Evolutionary conservation across 164 flowering plant species (phyloP).

Genomic region (Platanus orientalis): DNA sequence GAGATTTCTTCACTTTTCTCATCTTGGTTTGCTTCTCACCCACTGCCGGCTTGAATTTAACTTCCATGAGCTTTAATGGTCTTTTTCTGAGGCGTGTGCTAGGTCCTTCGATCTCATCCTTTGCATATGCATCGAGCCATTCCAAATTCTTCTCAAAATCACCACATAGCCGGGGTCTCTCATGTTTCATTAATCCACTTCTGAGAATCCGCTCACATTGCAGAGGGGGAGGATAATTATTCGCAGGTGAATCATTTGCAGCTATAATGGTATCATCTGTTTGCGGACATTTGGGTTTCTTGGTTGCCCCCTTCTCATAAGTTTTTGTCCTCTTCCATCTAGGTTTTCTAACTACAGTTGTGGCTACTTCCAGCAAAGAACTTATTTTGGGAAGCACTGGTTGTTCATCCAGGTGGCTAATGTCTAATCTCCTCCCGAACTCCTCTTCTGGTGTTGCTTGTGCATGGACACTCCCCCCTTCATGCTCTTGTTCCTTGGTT

Average conservation of each 20-base stretch:
- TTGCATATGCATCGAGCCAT: slow-evolving; percentile 21
- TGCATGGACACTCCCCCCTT: slow-evolving; percentile 11
- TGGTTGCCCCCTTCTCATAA: slow-evolving; percentile 23
- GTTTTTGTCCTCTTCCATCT: slow-evolving; percentile 48
- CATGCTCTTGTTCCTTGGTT: slow-evolving; percentile 30
- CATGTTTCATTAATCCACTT: slow-evolving; percentile 30
- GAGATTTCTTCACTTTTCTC: slow-evolving; percentile 36
- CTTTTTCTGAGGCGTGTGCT: slow-evolving; percentile 75
- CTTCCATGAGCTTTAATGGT: slow-evolving; percentile 29
- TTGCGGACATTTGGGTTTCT: slow-evolving; percentile 33
- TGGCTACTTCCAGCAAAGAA: slow-evolving; percentile 7
- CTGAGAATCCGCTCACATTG: slow-evolving; percentile 20
- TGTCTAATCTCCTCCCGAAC: slow-evolving; percentile 27
- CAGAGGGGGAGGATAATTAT: slow-evolving; percentile 8
- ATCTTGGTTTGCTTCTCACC: slow-evolving; percentile 31
- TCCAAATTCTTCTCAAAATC: slow-evolving; percentile 13
- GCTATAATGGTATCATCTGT: slow-evolving; percentile 12
- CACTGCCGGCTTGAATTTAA: slow-evolving; percentile 24
- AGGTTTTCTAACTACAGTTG: slow-evolving; percentile 25
- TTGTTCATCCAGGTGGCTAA: slow-evolving; percentile 14
- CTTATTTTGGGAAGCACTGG: not conserved
- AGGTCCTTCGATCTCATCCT: slow-evolving; percentile 61
- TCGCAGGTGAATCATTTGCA: slow-evolving; percentile 29
- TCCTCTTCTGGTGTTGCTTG: slow-evolving; percentile 29
- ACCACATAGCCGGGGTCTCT: slow-evolving; percentile 20